phyloP scores from a whole-genome alignment of 805 yeast species.

The Debaryomyces tyrocola region DNA sequence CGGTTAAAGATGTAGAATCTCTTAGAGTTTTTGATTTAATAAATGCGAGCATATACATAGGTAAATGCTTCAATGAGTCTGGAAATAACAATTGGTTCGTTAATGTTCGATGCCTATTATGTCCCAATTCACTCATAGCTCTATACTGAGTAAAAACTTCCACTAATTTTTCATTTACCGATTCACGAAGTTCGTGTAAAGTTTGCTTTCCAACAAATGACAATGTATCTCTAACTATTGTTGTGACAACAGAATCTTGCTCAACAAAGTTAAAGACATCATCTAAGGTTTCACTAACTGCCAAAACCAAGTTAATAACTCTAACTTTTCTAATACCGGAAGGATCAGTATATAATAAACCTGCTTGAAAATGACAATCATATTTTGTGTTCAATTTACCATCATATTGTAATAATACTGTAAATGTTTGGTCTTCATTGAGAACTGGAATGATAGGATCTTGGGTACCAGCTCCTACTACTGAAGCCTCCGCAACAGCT shows the following conservation, averaged over 20 bases:
- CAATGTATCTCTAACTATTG: constrained; percentile 40
- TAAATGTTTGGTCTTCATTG: constrained; percentile 60
- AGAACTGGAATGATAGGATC: constrained; percentile 76
- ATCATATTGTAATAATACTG: constrained; percentile 74
- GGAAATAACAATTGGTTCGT: constrained; percentile 76
- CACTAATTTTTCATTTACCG: constrained; percentile 39
- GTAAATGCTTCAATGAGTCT: constrained; percentile 69
- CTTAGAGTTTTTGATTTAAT: constrained; percentile 67
- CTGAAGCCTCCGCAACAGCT: constrained; percentile 20
- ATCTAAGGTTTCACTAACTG: constrained; percentile 70
- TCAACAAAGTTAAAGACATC: constrained; percentile 81
- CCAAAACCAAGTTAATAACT: constrained; percentile 79
- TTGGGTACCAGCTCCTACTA: constrained; percentile 32
- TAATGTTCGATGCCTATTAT: constrained; percentile 32
- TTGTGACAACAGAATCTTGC: constrained; percentile 47
- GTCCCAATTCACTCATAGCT: constrained; percentile 46
- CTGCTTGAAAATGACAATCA: constrained; percentile 91
- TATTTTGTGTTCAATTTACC: constrained; percentile 65
- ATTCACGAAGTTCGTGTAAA: constrained; percentile 36
- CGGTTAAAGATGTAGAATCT: constrained; percentile 45
- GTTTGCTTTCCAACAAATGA: constrained; percentile 42
- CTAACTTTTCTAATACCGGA: constrained; percentile 81
- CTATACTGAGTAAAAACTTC: constrained; percentile 51
- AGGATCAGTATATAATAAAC: constrained; percentile 76
- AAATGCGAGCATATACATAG: constrained; percentile 66